phyloP scores from a whole-genome alignment of 257 asterid genomes.

The Solanum sitiens region DNA sequence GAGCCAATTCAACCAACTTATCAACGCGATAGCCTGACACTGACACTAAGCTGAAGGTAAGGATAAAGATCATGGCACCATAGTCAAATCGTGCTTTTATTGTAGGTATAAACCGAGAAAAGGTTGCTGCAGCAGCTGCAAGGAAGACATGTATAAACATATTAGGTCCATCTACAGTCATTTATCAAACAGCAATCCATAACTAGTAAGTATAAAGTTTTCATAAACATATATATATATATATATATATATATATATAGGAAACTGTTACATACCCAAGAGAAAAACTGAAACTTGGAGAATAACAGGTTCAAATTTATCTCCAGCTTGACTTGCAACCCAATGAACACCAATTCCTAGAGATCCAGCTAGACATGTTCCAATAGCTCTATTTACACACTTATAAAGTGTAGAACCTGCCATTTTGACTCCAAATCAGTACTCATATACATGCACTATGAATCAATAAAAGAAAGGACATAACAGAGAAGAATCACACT shows the following conservation, averaged over 20 bases:
- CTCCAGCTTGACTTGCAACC: slow-evolving; percentile 60
- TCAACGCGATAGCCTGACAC: slow-evolving; percentile 84
- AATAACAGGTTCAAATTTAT: slow-evolving; percentile 46
- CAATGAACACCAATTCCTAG: slow-evolving; percentile 89
- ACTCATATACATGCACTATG: background rate
- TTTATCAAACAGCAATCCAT: background rate
- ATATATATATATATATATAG: background rate
- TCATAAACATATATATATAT: background rate
- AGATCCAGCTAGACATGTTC: slow-evolving; percentile 62
- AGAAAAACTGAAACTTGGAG: slow-evolving; percentile 64
- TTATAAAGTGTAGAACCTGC: slow-evolving; percentile 66
- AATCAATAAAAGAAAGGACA: background rate
- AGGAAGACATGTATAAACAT: background rate
- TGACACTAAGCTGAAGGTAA: slow-evolving; percentile 75
- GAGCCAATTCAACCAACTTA: slow-evolving; percentile 59
- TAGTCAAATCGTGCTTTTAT: slow-evolving; percentile 70
- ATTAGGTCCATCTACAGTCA: background rate
- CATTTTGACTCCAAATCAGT: background rate
- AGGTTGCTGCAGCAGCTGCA: slow-evolving; percentile 79
- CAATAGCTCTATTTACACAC: slow-evolving; percentile 54
- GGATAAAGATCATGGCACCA: slow-evolving; percentile 74
- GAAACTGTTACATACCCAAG: slow-evolving; percentile 28
- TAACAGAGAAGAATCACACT: slow-evolving; percentile 1
- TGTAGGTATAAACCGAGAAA: slow-evolving; percentile 73
- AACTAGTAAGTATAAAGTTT: background rate